Percentiles rank a stretch among this genome's conserved stretches.
Conservation (phyloP, 2,329 filamentous ascomycete species). For the Amauroascus niger region DNA sequence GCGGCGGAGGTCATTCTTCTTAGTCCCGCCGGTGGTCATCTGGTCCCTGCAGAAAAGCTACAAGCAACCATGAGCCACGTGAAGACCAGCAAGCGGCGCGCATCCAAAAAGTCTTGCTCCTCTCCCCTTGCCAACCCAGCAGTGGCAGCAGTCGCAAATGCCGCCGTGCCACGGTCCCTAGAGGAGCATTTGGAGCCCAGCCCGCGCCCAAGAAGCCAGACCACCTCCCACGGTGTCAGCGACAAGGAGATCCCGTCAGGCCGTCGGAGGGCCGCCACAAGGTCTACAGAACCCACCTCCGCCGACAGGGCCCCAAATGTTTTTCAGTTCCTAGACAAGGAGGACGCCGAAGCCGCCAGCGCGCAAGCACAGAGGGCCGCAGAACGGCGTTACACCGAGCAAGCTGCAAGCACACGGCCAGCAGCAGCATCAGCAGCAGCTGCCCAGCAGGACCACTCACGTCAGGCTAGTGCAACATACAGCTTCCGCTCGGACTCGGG, state of each 20-base stretch:
- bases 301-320: constrained; percentile 26
- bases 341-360: constrained; percentile 9
- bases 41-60: too few species aligned
- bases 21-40: not conserved
- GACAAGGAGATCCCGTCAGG: constrained; percentile 1
- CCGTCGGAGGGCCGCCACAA: constrained; percentile 10
- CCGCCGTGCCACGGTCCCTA: not conserved
- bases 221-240: constrained; percentile 1
- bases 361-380: constrained; percentile 1
- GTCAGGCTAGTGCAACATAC: constrained; percentile 18
- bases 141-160: not conserved
- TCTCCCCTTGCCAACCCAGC: constrained; percentile 6
- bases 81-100: constrained; percentile 11
- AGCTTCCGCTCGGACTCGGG: constrained; percentile 30
- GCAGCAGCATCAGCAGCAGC: too few species aligned
- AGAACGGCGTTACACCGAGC: constrained; percentile 1
- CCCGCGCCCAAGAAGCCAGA: constrained; percentile 13
- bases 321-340: constrained; percentile 32
- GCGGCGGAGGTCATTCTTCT: not conserved
- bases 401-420: not conserved
- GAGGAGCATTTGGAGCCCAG: constrained; percentile 7
- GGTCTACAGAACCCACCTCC: constrained; percentile 6
- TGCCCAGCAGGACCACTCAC: constrained; percentile 13
- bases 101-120: constrained; percentile 14
- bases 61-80: constrained; percentile 10